phyloP scores from a whole-genome alignment of 1,284 basidiomycete species.

The Xerocomus amazonicus region DNA sequence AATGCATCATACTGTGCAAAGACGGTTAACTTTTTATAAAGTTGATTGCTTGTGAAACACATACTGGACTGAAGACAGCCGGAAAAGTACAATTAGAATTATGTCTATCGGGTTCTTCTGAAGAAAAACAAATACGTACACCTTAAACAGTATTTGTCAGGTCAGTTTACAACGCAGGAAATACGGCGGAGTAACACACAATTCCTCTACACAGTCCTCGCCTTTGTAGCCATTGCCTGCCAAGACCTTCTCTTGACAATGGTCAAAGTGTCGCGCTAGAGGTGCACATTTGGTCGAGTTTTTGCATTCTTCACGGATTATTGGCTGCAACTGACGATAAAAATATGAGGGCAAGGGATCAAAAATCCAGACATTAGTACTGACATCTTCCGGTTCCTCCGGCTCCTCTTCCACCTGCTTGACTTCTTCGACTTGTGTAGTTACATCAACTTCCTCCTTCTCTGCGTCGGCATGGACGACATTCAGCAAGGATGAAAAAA shows the following conservation, averaged over 20 bases:
- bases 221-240: slow-evolving; percentile 79
- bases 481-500: slow-evolving; percentile 62
- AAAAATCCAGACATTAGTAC: slow-evolving; percentile 31
- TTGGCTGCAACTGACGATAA: slow-evolving; percentile 53
- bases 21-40: slow-evolving; percentile 10
- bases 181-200: slow-evolving; percentile 46
- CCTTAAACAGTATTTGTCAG: slow-evolving; percentile 30
- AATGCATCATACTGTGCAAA: slow-evolving; percentile 78
- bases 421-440: slow-evolving; percentile 26
- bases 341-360: slow-evolving; percentile 1
- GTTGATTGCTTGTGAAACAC: slow-evolving; percentile 27
- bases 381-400: slow-evolving; percentile 80
- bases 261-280: slow-evolving; percentile 81
- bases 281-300: slow-evolving; percentile 64
- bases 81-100: slow-evolving; percentile 4
- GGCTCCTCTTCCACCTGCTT: slow-evolving; percentile 48
- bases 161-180: slow-evolving; percentile 6
- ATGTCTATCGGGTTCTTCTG: slow-evolving; percentile 11
- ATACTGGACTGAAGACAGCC: slow-evolving; percentile 55
- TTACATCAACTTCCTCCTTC: slow-evolving; percentile 35
- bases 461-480: slow-evolving; percentile 57
- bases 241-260: slow-evolving; percentile 85
- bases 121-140: slow-evolving; percentile 42
- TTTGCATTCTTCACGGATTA: slow-evolving; percentile 74
- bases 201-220: slow-evolving; percentile 91